Evolutionary conservation across 1,284 basidiomycete species (phyloP).

Genomic region (Caloboletus firmus): DNA sequence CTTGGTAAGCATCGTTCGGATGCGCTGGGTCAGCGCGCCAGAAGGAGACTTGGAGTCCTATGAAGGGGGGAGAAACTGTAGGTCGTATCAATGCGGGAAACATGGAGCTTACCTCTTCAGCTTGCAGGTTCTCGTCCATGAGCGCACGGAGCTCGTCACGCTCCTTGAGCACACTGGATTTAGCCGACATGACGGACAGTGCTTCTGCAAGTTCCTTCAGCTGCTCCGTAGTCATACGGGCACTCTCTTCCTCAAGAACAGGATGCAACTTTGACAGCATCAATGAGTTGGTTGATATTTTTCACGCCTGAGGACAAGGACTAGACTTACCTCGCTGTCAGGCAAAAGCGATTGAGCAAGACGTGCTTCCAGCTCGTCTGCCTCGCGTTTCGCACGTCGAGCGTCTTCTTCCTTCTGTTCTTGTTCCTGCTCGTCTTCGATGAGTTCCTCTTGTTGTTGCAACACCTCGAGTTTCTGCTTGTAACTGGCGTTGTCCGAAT

Average conservation of each 20-base stretch:
- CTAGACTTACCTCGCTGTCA: constrained; percentile 64
- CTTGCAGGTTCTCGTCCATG: constrained; percentile 89
- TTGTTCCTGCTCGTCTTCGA: constrained; percentile 98
- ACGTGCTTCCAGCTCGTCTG: constrained; percentile 71
- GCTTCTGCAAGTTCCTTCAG: constrained; percentile 93
- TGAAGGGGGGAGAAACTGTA: neutral
- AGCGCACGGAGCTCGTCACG: constrained; percentile 86
- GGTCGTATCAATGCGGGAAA: constrained; percentile 1
- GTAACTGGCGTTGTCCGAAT: constrained; percentile 91
- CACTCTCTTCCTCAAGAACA: constrained; percentile 61
- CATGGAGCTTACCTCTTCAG: constrained; percentile 65
- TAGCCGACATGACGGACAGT: constrained; percentile 87
- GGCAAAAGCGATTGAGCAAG: constrained; percentile 76
- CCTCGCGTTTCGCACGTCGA: constrained; percentile 80
- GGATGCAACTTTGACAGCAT: constrained; percentile 40
- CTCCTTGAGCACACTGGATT: constrained; percentile 97
- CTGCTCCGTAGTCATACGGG: constrained; percentile 97
- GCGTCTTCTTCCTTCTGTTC: constrained; percentile 95
- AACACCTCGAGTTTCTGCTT: constrained; percentile 98
- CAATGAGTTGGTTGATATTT: neutral
- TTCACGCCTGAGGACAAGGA: neutral
- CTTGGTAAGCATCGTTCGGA: constrained; percentile 94
- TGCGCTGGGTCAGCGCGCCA: constrained; percentile 87
- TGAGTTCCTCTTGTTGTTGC: constrained; percentile 98
- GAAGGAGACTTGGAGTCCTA: constrained; percentile 78